These are phyloP conservation scores for Pleurotus tuber-regium DNA, from an alignment of 768 basidiomycete species.

Conservation along the genomic window DNA sequence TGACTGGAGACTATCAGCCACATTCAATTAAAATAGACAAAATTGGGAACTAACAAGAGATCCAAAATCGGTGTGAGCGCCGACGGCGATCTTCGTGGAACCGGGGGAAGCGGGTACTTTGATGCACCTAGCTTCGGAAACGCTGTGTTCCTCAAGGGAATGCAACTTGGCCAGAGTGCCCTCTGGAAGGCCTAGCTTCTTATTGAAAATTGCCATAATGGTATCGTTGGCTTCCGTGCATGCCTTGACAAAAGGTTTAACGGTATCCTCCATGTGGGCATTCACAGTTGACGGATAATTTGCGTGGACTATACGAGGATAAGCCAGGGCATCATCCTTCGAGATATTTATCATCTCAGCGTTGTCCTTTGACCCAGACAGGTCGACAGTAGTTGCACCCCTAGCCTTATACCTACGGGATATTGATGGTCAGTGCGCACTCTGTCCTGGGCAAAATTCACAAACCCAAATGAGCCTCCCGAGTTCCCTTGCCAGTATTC, in stretches of 20 bases:
- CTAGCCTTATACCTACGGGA: constrained; percentile 41
- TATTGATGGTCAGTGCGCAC: not conserved
- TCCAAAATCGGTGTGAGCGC: constrained; percentile 53
- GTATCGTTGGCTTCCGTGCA: constrained; percentile 38
- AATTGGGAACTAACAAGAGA: not conserved
- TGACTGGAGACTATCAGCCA: too few species aligned
- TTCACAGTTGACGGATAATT: constrained; percentile 42
- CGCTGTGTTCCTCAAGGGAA: constrained; percentile 29
- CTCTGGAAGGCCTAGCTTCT: constrained; percentile 36
- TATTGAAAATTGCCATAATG: constrained; percentile 39
- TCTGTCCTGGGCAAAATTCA: not conserved
- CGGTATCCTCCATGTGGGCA: constrained; percentile 31
- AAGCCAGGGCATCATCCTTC: constrained; percentile 48
- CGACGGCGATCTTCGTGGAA: constrained; percentile 32
- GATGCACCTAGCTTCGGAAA: constrained; percentile 42
- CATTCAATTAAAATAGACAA: too few species aligned
- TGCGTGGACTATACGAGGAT: constrained; percentile 36
- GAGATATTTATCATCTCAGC: constrained; percentile 48
- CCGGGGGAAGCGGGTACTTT: constrained; percentile 32
- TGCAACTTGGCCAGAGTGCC: constrained; percentile 38
- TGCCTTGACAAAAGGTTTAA: constrained; percentile 38
- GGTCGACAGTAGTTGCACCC: constrained; percentile 44
- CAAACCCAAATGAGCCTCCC: constrained; percentile 38
- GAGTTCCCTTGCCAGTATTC: constrained; percentile 39
- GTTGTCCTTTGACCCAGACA: constrained; percentile 40